These are phyloP conservation scores for Monosporascus sp. DNA, from an alignment of 2,329 filamentous ascomycete genomes.

Conservation along the genomic window DNA sequence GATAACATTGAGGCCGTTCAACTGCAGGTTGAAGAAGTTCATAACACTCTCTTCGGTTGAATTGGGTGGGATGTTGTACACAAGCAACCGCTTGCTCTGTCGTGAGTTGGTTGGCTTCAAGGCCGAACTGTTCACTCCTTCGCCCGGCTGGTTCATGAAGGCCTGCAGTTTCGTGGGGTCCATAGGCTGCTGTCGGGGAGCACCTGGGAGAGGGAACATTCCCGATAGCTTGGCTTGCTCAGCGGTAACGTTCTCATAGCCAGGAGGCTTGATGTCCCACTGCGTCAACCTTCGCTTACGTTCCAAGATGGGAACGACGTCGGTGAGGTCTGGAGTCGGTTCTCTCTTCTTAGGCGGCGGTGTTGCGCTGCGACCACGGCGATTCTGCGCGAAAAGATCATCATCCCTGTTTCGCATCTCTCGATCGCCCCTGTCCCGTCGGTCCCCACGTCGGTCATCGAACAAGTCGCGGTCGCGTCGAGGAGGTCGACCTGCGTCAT, in stretches of 20 bases:
- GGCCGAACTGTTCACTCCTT: constrained; percentile 65
- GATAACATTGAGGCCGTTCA: constrained; percentile 94
- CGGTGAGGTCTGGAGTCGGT: constrained; percentile 89
- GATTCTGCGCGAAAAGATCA: constrained; percentile 44
- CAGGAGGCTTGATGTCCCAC: constrained; percentile 98
- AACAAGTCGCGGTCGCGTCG: constrained; percentile 55
- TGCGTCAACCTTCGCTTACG: constrained; percentile 91
- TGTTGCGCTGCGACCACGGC: constrained; percentile 67
- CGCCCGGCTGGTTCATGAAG: constrained; percentile 86
- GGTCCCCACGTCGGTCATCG: constrained; percentile 50
- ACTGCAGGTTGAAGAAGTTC: constrained; percentile 90
- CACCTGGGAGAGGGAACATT: constrained; percentile 97
- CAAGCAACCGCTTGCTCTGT: constrained; percentile 86
- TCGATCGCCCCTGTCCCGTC: constrained; percentile 36
- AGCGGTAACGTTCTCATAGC: constrained; percentile 96
- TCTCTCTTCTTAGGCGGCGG: constrained; percentile 87
- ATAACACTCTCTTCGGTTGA: constrained; percentile 72
- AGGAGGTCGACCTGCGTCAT: constrained; percentile 55
- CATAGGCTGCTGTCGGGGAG: constrained; percentile 90
- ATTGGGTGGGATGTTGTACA: constrained; percentile 71
- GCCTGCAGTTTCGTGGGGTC: constrained; percentile 90
- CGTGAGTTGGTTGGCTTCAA: constrained; percentile 90
- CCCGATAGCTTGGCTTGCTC: constrained; percentile 98
- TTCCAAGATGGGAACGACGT: constrained; percentile 74
- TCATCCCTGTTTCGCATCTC: constrained; percentile 43